These are phyloP conservation scores for Macrotyloma uniflorum DNA, from an alignment of 306 rosid genomes.

Conservation along the genomic window DNA sequence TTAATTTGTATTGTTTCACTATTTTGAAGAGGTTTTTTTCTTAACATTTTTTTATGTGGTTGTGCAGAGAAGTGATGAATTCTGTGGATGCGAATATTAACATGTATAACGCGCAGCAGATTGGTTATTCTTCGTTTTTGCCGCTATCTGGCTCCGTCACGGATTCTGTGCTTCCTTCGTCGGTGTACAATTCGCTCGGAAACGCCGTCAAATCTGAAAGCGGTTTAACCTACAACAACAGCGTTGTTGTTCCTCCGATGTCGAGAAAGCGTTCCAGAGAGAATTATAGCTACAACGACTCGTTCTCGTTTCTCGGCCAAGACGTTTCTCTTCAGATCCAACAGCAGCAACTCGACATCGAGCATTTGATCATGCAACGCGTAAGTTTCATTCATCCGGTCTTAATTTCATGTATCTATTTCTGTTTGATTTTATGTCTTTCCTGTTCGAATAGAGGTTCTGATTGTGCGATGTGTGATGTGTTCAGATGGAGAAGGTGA, in stretches of 20 bases:
- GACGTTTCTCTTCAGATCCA: slow-evolving; percentile 75
- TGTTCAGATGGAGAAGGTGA: slow-evolving; percentile 75
- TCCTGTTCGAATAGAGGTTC: not conserved
- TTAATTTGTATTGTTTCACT: no score
- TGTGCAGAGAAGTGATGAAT: slow-evolving; percentile 56
- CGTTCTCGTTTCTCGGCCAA: slow-evolving; percentile 80
- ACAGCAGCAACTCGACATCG: slow-evolving; percentile 72
- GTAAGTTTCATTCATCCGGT: slow-evolving; percentile 41
- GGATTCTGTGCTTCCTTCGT: slow-evolving; percentile 39
- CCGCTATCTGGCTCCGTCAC: slow-evolving; percentile 59
- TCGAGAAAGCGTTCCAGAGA: slow-evolving; percentile 77
- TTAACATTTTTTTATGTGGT: not conserved
- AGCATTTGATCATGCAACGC: slow-evolving; percentile 61
- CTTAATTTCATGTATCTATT: not conserved
- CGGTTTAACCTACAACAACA: slow-evolving; percentile 53
- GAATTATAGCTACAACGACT: slow-evolving; percentile 7
- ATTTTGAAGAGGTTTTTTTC: no score
- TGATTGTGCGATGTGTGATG: not conserved
- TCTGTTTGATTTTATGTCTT: not conserved
- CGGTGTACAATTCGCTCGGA: slow-evolving; percentile 46
- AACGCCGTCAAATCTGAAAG: slow-evolving; percentile 69
- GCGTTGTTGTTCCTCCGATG: slow-evolving; percentile 32
- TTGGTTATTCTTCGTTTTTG: slow-evolving; percentile 46
- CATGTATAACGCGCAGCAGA: slow-evolving; percentile 42
- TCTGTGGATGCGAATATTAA: slow-evolving; percentile 48